Percentiles rank a stretch among this genome's conserved stretches.
These are phyloP conservation scores for Cutaneotrichosporon sp. DNA, from an alignment of 1,284 basidiomycete genomes.

Conservation along the genomic window DNA sequence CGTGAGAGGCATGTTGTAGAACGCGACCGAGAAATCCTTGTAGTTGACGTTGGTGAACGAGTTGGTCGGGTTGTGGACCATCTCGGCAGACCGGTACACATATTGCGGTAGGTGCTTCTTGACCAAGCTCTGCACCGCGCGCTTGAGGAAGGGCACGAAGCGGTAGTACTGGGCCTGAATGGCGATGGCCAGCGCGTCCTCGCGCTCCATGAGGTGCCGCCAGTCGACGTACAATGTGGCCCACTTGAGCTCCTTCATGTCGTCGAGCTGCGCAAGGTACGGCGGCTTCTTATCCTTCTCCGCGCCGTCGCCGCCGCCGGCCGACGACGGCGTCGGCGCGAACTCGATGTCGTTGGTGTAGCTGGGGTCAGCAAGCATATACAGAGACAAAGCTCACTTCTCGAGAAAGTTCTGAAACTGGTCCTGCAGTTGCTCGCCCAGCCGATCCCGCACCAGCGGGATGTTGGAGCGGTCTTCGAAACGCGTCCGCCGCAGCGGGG, in stretches of 20 bases:
- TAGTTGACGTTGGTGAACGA: constrained; percentile 61
- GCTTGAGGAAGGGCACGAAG: constrained; percentile 89
- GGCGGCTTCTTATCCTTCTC: constrained; percentile 53
- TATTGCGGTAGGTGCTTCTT: constrained; percentile 87
- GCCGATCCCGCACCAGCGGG: constrained; percentile 83
- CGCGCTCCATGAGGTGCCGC: constrained; percentile 81
- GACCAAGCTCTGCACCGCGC: constrained; percentile 86
- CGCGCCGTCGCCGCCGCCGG: constrained; percentile 54
- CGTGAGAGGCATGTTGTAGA: constrained; percentile 93
- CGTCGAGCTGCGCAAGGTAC: constrained; percentile 89
- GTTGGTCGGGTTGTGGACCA: constrained; percentile 44
- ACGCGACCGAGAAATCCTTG: constrained; percentile 92
- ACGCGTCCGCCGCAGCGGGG: background rate
- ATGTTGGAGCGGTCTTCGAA: constrained; percentile 61
- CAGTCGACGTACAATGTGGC: constrained; percentile 97
- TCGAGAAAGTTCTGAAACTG: constrained; percentile 88
- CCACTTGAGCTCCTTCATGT: constrained; percentile 88
- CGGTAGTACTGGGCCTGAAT: constrained; percentile 95
- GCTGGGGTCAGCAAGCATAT: constrained; percentile 57
- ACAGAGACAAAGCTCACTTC: constrained; percentile 60
- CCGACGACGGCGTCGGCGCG: constrained; percentile 70
- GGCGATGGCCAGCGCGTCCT: constrained; percentile 84
- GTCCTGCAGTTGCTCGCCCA: constrained; percentile 88
- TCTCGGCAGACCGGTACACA: constrained; percentile 75
- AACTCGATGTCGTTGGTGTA: constrained; percentile 78